Percentiles rank a stretch among this genome's conserved stretches.
Evolutionary conservation across 176 grass and related monocot species (phyloP).

Genomic region (Cenchrus fungigraminus): DNA sequence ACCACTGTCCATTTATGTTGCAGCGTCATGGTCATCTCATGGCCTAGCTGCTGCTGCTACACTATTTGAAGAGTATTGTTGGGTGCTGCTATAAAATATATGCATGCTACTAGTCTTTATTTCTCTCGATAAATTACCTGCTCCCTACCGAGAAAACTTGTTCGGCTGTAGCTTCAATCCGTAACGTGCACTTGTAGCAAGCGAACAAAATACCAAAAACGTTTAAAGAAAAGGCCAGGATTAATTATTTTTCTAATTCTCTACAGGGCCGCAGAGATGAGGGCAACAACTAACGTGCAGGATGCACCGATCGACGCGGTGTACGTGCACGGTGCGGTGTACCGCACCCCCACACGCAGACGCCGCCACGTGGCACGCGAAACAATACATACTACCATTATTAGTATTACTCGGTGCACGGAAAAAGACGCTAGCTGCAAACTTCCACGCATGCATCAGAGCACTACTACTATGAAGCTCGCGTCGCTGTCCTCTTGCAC

Average conservation of each 20-base stretch:
- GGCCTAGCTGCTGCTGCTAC: not conserved
- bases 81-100: not conserved
- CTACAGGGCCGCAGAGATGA: no score
- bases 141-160: not conserved
- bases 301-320: not conserved
- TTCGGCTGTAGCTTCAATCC: not conserved
- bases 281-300: not conserved
- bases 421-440: not conserved
- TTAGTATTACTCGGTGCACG: not conserved
- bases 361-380: conserved; percentile 29
- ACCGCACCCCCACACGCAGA: not conserved
- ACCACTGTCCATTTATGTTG: not conserved
- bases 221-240: not conserved
- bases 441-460: not conserved
- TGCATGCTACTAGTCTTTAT: not conserved
- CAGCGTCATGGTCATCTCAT: not conserved
- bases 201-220: not conserved
- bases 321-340: not conserved
- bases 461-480: not conserved
- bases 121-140: not conserved
- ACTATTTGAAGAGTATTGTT: no score
- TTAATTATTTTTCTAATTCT: not conserved
- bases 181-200: not conserved
- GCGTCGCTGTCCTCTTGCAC: conserved; percentile 19
- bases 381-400: not conserved